Evolutionary conservation across 2,329 filamentous ascomycete species (phyloP), one percentile per base, ranked within the genome.

Genomic region (Penicillium verrucosum): DNA sequence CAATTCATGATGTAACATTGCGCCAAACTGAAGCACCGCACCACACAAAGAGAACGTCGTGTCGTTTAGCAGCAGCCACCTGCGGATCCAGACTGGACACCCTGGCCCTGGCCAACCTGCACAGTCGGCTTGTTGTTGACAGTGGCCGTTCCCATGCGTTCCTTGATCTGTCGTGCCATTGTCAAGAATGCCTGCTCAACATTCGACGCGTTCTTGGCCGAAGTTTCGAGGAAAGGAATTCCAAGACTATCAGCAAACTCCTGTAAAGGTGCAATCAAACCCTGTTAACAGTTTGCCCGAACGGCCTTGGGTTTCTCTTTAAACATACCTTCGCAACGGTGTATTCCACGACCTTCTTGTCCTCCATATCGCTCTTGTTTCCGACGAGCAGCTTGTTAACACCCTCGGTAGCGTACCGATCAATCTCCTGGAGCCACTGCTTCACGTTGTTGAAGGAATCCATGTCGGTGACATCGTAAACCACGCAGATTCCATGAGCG

Each of bases 371-470:
- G 80, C 92, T 96, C 89, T 99, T 99, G 89, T 99, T 99, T 74
- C 94, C 94, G 62, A 99, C 93, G 61, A 99, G 87, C 66, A 99
- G 85, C 85, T 99, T 99, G 87, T 99, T 99, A 74, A 99, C 94
- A 65, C 94, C 94, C 81, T 99, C 94, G 67, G 94, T 99, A 69
- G 94, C 94, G 73, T 99, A 97, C 77, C 94, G 88, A 82, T 99
- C 94, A 70, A 99, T 99, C 82, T 99, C 94, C 79, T 99, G 94
- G 61, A 99, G 86, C 94, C 94, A 99, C 84, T 99, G 94, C 89
- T 99, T 97, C 72, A 99, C 94, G 82, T 97, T 99, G 88, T 99
- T 97, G 90, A 99, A 99, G 30, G 91, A 96, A 78, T 97, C 94
- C 93, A 97, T 97, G 78, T 99, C 94, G 68, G 94, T 99, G 74